Evolutionary conservation across 768 basidiomycete genomes (phyloP), one percentile per base, ranked within the genome.

Genomic region (Leccinum longicurvipes): DNA sequence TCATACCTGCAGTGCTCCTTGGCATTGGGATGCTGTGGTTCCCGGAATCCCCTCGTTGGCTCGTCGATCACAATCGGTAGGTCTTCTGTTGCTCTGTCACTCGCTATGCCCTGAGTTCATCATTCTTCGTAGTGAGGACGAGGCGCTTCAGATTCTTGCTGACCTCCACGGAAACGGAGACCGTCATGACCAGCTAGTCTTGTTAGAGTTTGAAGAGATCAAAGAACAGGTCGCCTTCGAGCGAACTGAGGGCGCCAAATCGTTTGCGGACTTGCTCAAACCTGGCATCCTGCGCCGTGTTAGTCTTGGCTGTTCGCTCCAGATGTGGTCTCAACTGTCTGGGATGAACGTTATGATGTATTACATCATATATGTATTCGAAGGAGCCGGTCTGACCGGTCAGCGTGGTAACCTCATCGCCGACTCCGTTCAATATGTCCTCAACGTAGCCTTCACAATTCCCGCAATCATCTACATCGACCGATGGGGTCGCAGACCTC

Each of bases 291-390:
- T 86, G 50, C 82, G 88, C 51, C 86, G 89, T 63, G 87, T 90
- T 27, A 72, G 80, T 56, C 78, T 91, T 24, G 90, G 88, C 34
- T 77, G 78, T 57, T 77, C 77, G n/a, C 73, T 90, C 36, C 89
- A 92, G 69, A 86, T 86, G 82, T 91, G 88, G 89, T 83, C 82
- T 57, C 89, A 91, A 64, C 74, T 89, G 19, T 79, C 78, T 10
- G 86, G 87, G 32, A 88, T 90, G 84, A 89, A 90, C 67, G 81
- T 89, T 63, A 90, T 91, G 88, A 87, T 91, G 87, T 71, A 71
- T 47, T 72, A 71, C 53, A 69, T 68, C 46, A 75, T 87, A 60
- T 87, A 87, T 58, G 89, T 91, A 46, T 89, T 90, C 74, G 79
- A 86, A 62, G 84, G 84, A 56, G 87, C 89, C 45, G 89, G 89